Conservation (phyloP, 2,329 filamentous ascomycete genomes). For the Hypomyces rosellus region DNA sequence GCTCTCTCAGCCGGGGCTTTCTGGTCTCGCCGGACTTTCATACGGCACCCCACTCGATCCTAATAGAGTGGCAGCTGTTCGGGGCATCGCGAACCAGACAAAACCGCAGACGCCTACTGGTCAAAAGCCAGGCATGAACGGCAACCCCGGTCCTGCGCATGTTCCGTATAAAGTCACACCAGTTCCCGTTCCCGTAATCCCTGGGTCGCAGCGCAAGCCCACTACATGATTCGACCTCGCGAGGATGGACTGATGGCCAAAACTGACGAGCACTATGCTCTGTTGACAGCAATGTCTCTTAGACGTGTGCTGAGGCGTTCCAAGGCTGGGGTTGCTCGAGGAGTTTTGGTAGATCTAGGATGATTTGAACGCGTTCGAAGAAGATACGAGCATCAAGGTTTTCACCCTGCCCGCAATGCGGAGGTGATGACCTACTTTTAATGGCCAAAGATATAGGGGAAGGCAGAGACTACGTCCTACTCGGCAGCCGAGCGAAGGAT, state of each 20-base stretch:
- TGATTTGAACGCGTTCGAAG: neutral
- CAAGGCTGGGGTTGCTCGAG: neutral
- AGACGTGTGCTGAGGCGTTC: neutral
- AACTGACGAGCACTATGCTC: neutral
- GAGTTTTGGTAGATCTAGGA: neutral
- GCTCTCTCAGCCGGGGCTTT: constrained; percentile 41
- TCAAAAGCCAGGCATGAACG: constrained; percentile 27
- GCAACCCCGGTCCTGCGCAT: constrained; percentile 26
- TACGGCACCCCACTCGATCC: constrained; percentile 25
- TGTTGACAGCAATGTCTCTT: neutral
- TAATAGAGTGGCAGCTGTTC: constrained; percentile 25
- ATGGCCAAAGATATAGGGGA: neutral
- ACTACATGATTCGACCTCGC: constrained; percentile 4
- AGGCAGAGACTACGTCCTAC: neutral
- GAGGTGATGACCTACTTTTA: neutral
- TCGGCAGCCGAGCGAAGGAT: neutral
- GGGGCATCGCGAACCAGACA: constrained; percentile 30
- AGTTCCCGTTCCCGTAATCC: constrained; percentile 37
- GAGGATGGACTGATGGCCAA: neutral
- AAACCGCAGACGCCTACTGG: constrained; percentile 32
- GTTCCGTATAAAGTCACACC: constrained; percentile 37
- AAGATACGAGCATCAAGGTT: neutral
- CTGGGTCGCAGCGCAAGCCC: constrained; percentile 26
- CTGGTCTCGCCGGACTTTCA: constrained; percentile 33
- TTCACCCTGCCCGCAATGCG: neutral